Conservation (phyloP, 2,329 filamentous ascomycete genomes). For the Cercospora citrullina region DNA sequence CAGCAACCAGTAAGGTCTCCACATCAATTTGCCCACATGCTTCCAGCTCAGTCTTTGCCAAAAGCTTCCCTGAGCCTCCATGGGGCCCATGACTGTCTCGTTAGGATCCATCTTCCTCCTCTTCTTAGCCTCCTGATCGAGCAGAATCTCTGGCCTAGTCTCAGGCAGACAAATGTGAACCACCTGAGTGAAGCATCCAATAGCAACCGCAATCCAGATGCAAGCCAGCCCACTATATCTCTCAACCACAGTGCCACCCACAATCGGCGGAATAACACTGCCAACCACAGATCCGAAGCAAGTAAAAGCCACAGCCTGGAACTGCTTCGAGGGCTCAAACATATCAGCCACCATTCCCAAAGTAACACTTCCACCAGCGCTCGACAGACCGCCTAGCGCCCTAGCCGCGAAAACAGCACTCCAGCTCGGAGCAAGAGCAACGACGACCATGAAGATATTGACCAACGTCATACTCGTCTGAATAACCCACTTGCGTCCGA, state of each 20-base stretch:
- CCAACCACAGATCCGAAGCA: constrained; percentile 44
- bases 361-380: constrained; percentile 63
- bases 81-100: constrained; percentile 67
- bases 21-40: constrained; percentile 54
- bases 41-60: constrained; percentile 39
- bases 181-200: constrained; percentile 68
- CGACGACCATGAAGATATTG: constrained; percentile 72
- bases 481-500: constrained; percentile 74
- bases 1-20: constrained; percentile 71
- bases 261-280: constrained; percentile 37
- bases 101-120: constrained; percentile 54
- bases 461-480: constrained; percentile 72
- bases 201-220: constrained; percentile 84
- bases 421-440: constrained; percentile 46
- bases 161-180: constrained; percentile 61
- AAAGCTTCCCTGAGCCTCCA: constrained; percentile 58
- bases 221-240: constrained; percentile 69
- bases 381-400: constrained; percentile 54
- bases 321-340: constrained; percentile 58
- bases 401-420: constrained; percentile 47
- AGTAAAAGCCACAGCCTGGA: constrained; percentile 58
- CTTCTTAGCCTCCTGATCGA: constrained; percentile 73
- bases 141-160: constrained; percentile 72
- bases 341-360: constrained; percentile 66
- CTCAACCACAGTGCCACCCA: constrained; percentile 36